Evolutionary conservation across 306 rosid genomes (phyloP).

Genomic region (Elaeagnus macrophylla): DNA sequence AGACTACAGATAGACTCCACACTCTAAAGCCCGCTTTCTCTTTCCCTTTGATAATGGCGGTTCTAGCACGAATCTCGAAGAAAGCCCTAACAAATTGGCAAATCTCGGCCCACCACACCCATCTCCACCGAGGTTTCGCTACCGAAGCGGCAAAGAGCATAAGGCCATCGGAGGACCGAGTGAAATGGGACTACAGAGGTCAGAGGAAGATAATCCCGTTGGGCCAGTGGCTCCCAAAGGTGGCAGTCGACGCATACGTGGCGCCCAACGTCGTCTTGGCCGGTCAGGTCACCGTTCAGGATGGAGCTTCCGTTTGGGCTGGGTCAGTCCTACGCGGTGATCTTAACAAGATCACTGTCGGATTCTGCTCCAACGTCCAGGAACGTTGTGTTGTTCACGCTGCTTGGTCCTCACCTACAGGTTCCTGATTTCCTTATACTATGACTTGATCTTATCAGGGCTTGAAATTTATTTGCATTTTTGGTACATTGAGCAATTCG

Average conservation of each 20-base stretch:
- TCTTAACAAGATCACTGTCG: conserved; percentile 85
- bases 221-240: conserved; percentile 89
- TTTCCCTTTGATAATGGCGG: conserved; percentile 37
- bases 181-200: conserved; percentile 97
- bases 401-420: conserved; percentile 97
- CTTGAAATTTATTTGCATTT: not conserved
- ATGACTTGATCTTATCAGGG: conserved; percentile 4
- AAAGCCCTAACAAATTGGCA: conserved; percentile 39
- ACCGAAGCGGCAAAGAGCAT: conserved; percentile 47
- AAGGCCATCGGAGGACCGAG: conserved; percentile 62
- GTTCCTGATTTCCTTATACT: conserved; percentile 20
- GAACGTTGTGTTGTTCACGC: conserved; percentile 91
- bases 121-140: conserved; percentile 36
- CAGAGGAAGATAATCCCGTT: conserved; percentile 83
- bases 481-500: not conserved
- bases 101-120: conserved; percentile 16
- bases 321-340: conserved; percentile 94
- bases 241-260: conserved; percentile 96
- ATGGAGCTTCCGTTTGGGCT: conserved; percentile 94
- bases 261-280: conserved; percentile 96
- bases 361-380: conserved; percentile 88
- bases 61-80: conserved; percentile 66
- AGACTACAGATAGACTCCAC: conserved; percentile 1
- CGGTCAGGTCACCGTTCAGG: conserved; percentile 86
- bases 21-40: conserved; percentile 7